Percentiles rank a stretch among this genome's conserved stretches.
Conservation (phyloP, 129 eudicot species). For the Escallonia rubra region DNA sequence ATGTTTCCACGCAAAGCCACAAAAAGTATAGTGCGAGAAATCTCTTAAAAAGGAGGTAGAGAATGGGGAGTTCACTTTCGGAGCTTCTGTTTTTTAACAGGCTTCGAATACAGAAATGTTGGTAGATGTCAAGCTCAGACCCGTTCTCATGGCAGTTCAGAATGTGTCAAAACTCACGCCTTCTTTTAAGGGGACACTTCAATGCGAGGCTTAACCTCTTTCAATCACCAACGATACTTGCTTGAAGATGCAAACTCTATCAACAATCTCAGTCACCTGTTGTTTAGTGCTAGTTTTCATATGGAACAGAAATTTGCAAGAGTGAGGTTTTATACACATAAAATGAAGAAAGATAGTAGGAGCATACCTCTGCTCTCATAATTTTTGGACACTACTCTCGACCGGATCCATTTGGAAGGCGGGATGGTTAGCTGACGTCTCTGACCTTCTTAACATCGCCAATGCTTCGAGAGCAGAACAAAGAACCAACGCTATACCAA, state of each 20-base stretch:
- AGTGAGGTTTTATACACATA: no score
- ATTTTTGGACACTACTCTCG: neutral
- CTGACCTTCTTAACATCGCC: slow-evolving; percentile 39
- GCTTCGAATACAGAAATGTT: no score
- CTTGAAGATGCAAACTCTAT: neutral
- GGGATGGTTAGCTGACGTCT: slow-evolving; percentile 35
- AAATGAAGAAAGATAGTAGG: no score
- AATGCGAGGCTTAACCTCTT: neutral
- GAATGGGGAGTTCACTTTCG: no score
- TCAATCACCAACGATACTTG: slow-evolving; percentile 6
- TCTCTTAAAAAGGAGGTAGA: no score
- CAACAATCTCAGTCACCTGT: neutral
- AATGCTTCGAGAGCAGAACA: slow-evolving; percentile 62
- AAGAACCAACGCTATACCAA: slow-evolving; percentile 38
- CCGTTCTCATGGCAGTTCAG: no score
- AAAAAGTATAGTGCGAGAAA: no score
- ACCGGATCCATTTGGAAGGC: slow-evolving; percentile 45
- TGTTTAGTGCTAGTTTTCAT: no score
- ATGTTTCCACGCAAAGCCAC: no score
- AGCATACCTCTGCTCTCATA: neutral
- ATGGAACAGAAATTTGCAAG: no score
- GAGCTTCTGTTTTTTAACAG: no score
- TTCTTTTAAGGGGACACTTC: slow-evolving; percentile 4
- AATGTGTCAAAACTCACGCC: neutral
- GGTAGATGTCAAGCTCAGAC: no score